Percentiles rank a stretch among this genome's conserved stretches.
These are phyloP conservation scores for Metschnikowia cubensis DNA, from an alignment of 805 yeast genomes.

Conservation along the genomic window DNA sequence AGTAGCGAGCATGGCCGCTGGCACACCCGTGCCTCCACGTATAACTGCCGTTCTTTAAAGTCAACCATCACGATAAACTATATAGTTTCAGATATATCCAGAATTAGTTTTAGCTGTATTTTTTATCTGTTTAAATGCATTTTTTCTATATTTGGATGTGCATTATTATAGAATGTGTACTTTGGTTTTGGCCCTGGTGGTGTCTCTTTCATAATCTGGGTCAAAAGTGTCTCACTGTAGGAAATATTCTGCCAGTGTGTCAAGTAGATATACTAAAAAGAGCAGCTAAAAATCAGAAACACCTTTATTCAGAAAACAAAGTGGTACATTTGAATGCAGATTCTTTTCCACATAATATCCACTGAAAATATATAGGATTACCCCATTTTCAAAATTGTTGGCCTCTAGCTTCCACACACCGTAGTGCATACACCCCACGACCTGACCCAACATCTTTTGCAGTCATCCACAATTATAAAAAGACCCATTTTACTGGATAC, in stretches of 20 bases:
- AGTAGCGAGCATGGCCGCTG: constrained; percentile 1
- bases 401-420: neutral
- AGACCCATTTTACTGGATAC: neutral
- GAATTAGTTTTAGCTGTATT: too few species aligned
- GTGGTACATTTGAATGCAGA: neutral
- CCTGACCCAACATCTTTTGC: neutral
- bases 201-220: neutral
- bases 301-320: neutral
- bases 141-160: too few species aligned
- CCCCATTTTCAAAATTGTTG: neutral
- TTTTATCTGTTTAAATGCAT: too few species aligned
- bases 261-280: neutral
- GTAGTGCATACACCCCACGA: neutral
- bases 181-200: neutral
- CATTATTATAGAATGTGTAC: too few species aligned
- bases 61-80: too few species aligned
- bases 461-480: neutral
- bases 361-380: neutral
- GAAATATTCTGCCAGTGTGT: too few species aligned
- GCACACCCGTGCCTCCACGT: neutral
- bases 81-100: too few species aligned
- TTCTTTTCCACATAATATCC: too few species aligned
- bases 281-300: neutral
- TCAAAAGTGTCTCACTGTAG: neutral
- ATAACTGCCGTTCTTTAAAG: neutral